Evolutionary conservation across 352 stramenopile species (phyloP).

Genomic region (Blastocystis sp.): DNA sequence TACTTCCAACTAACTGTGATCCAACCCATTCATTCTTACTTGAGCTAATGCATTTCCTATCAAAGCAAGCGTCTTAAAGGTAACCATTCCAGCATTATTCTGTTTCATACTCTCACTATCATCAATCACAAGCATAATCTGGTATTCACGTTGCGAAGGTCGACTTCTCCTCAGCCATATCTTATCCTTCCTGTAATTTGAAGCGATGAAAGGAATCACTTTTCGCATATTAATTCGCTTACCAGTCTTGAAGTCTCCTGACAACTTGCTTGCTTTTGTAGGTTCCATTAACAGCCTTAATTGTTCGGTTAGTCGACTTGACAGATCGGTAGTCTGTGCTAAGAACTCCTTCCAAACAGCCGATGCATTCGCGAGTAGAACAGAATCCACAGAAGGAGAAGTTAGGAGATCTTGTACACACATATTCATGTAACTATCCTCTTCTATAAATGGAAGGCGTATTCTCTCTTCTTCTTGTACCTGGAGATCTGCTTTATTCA

Average conservation of each 20-base stretch:
- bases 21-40: slow-evolving; percentile 75
- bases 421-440: slow-evolving; percentile 63
- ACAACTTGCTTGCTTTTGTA: slow-evolving; percentile 90
- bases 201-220: slow-evolving; percentile 99
- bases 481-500: background rate
- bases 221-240: slow-evolving; percentile 99
- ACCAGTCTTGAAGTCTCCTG: slow-evolving; percentile 95
- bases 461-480: background rate
- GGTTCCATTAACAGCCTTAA: slow-evolving; percentile 95
- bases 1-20: slow-evolving; percentile 70
- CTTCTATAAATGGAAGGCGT: slow-evolving; percentile 33
- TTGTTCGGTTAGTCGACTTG: slow-evolving; percentile 93
- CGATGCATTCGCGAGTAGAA: background rate
- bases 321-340: slow-evolving; percentile 84
- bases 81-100: slow-evolving; percentile 88
- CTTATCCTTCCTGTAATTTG: slow-evolving; percentile 98
- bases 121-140: slow-evolving; percentile 97
- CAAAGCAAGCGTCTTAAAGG: slow-evolving; percentile 90
- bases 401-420: background rate
- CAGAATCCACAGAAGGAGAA: background rate
- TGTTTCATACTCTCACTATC: slow-evolving; percentile 98
- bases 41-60: slow-evolving; percentile 94
- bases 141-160: slow-evolving; percentile 94
- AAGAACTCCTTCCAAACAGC: slow-evolving; percentile 35
- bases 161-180: slow-evolving; percentile 99